A percentile compares a stretch with the other conserved stretches of the same genome.
Evolutionary conservation across 2,329 filamentous ascomycete genomes (phyloP).

Genomic region (Talaromyces sp.): DNA sequence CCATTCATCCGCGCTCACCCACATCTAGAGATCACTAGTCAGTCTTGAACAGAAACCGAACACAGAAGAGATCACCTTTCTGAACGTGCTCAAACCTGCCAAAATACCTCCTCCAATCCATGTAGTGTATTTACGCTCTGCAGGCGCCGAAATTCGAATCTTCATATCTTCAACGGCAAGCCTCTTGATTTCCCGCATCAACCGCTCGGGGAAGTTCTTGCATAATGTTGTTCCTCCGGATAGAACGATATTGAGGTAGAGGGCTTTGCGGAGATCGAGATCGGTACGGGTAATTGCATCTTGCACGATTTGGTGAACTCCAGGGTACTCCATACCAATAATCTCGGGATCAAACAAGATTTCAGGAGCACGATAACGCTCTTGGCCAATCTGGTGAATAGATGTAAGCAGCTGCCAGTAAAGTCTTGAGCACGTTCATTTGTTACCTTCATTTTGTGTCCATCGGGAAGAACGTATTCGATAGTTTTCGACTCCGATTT

Average conservation of each 20-base stretch:
- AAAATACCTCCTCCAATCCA: slow-evolving; percentile 99
- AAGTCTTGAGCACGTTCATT: background rate
- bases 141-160: slow-evolving; percentile 98
- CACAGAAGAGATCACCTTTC: slow-evolving; percentile 66
- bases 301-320: slow-evolving; percentile 95
- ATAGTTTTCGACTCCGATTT: slow-evolving; percentile 75
- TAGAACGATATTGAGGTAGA: slow-evolving; percentile 95
- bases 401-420: slow-evolving; percentile 3
- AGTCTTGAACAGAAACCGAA: background rate
- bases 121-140: slow-evolving; percentile 96
- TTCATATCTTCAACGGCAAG: slow-evolving; percentile 98
- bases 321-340: slow-evolving; percentile 93
- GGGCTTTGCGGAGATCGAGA: slow-evolving; percentile 86
- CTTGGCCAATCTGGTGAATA: slow-evolving; percentile 69
- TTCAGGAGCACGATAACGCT: slow-evolving; percentile 92
- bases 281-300: slow-evolving; percentile 94
- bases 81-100: slow-evolving; percentile 93
- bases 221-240: slow-evolving; percentile 95
- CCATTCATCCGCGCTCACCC: slow-evolving; percentile 99
- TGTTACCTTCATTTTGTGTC: slow-evolving; percentile 81
- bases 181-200: slow-evolving; percentile 87
- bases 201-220: slow-evolving; percentile 90
- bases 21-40: slow-evolving; percentile 66
- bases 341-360: slow-evolving; percentile 97
- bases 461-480: slow-evolving; percentile 88